Evolutionary conservation across 352 stramenopile genomes (phyloP), one percentile per base, ranked within the genome.

Genomic region (Pythium oligandrum): DNA sequence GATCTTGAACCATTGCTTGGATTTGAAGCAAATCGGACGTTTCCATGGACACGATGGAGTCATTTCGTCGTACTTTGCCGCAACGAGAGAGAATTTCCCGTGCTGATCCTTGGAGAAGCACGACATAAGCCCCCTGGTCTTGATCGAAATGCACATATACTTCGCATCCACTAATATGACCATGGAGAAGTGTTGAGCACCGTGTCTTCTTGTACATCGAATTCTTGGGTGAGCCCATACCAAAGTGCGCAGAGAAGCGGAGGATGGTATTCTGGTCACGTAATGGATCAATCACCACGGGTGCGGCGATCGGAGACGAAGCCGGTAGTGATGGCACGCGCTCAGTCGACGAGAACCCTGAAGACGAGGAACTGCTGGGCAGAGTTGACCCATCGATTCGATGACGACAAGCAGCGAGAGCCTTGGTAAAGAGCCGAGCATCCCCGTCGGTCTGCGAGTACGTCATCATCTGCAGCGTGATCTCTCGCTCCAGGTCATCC

Each of bases 111-210:
- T 78, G 65, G 0, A 83, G 59, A 0, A 83, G 50, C 33, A 83
- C 73, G 3, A 83, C 70, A 12, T 83, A 68, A 1, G 68, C 68
- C 3, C 70, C 59, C 31, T 68, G 64, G 42, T 83, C 68, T 46
- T 73, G 65, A 35, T 83, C 73, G 52, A 83, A 83, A 53, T 83
- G 73, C 17, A 83, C 73, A 40, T 78, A 75, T 30, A 83, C 66
- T 40, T 80, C 68, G 39, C 73, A 83, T 4, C 68, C 62, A 40
- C 73, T 83, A 36, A 83, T 60, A 26, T 77, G 65, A 4, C 68
- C 66, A 36, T 74, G 64, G 4, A 81, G 55, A 12, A 72, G 56
- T 30, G 73, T 75, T 11, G 73, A 79, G 54, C 59, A 78, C 9
- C 68, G 61, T 26, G 58, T 59, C 53, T 67, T 72, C 43, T 66